phyloP scores from a whole-genome alignment of 768 basidiomycete species.

The Sporobolomyces pararoseus region DNA sequence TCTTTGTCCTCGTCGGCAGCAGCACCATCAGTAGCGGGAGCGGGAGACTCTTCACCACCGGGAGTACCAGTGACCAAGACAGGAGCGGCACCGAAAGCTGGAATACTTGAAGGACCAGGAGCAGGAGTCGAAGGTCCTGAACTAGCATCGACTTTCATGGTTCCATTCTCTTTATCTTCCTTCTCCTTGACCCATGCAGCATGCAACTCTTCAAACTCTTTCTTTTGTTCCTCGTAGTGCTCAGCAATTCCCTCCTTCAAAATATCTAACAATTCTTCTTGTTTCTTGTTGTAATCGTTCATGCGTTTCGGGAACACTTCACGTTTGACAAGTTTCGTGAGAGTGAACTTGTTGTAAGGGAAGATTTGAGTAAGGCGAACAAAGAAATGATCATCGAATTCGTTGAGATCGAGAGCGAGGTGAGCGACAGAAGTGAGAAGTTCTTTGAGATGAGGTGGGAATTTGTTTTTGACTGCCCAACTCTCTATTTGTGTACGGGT shows the following conservation, averaged over 20 bases:
- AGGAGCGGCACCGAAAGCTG: background rate
- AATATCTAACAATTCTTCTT: slow-evolving; percentile 65
- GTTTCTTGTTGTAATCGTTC: slow-evolving; percentile 62
- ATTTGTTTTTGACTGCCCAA: slow-evolving; percentile 81
- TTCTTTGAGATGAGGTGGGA: slow-evolving; percentile 76
- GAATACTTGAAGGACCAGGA: background rate
- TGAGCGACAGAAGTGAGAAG: slow-evolving; percentile 66
- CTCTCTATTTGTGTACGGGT: slow-evolving; percentile 54
- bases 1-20: slow-evolving; percentile 38
- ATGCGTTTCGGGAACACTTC: slow-evolving; percentile 75
- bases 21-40: slow-evolving; percentile 15
- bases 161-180: background rate
- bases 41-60: slow-evolving; percentile 17
- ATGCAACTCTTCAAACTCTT: slow-evolving; percentile 39
- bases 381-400: slow-evolving; percentile 91
- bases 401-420: slow-evolving; percentile 72
- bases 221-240: slow-evolving; percentile 67
- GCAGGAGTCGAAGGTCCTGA: slow-evolving; percentile 8
- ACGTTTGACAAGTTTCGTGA: slow-evolving; percentile 94
- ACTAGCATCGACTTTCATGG: background rate
- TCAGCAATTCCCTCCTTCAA: slow-evolving; percentile 62
- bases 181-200: slow-evolving; percentile 9
- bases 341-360: slow-evolving; percentile 92
- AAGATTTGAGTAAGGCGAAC: slow-evolving; percentile 79
- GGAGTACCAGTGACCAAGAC: background rate